These are phyloP conservation scores for Hanseniaspora meyeri DNA, from an alignment of 805 yeast species.

Conservation along the genomic window DNA sequence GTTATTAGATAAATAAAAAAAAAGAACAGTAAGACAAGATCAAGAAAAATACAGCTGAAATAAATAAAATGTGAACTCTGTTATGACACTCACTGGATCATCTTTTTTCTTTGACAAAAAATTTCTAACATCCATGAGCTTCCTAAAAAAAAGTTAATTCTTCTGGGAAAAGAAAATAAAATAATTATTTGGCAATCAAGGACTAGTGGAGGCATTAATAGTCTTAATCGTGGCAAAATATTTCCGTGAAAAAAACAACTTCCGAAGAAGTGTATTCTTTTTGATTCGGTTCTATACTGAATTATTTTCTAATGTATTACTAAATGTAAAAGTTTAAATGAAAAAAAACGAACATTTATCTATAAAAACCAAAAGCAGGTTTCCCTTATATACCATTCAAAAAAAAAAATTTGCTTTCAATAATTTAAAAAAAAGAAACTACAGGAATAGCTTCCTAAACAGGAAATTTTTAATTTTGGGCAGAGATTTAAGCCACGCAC, in stretches of 20 bases:
- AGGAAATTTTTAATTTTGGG: neutral
- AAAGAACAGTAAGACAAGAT: neutral
- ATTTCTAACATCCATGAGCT: constrained; percentile 13
- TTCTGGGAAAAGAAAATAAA: constrained; percentile 13
- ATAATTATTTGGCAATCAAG: constrained; percentile 14
- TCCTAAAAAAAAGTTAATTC: constrained; percentile 13
- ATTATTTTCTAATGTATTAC: neutral
- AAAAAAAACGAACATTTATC: neutral
- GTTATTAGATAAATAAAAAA: neutral
- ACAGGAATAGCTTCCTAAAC: neutral
- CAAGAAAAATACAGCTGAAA: neutral
- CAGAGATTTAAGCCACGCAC: no score
- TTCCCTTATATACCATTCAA: neutral
- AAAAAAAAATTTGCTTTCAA: no score
- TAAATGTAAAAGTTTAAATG: no score
- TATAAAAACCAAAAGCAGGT: neutral
- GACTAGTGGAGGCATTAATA: constrained; percentile 13
- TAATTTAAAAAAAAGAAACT: no score
- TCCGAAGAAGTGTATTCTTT: constrained; percentile 10
- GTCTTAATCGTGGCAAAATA: constrained; percentile 14
- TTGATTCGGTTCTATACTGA: constrained; percentile 9
- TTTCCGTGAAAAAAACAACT: constrained; percentile 12
- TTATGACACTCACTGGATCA: constrained; percentile 14
- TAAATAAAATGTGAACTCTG: constrained; percentile 8
- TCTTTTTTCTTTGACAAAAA: constrained; percentile 1